Evolutionary conservation across 768 basidiomycete genomes (phyloP), one percentile per base, ranked within the genome.

Genomic region (Zangia roseola): DNA sequence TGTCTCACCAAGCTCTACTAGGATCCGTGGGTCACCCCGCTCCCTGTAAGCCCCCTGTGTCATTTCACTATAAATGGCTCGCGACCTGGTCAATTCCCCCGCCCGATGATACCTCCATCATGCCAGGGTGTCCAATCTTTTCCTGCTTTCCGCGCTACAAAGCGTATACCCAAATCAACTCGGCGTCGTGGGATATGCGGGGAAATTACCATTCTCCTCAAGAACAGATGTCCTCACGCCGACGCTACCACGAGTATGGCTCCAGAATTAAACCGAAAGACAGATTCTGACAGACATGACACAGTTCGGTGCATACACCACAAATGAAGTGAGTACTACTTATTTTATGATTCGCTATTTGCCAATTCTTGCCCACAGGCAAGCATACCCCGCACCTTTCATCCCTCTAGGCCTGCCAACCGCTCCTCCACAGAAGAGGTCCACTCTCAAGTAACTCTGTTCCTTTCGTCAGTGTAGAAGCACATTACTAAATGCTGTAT

Each of bases 71-170:
- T 69, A 68, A 63, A 69, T 55, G 44, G 20, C 26, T 38, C 31
- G 25, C 34, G 1, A 40, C 46, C 21, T 10, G 20, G 49, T 40
- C 10, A 19, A 21, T 40, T 39, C 17, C 52, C 35, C 38, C 10
- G 49, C 53, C 43, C 44, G 23, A 48, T 42, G 49, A 45, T 45
- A 43, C 50, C 52, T 41, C 33, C 53, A 28, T 30, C 52, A 68
- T 68, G 66, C 51, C 68, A 45, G 54, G 66, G 51, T 68, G 66
- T 50, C 63, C 68, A 17, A 14, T 59, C 37, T 47, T 69, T 25
- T 57, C 64, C 3, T 63, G 49, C 43, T 69, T 68, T 39, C 68
- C 66, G 10, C 68, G 63, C 55, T 65, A 68, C 5, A 69, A 58
- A 37, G 52, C 66, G 37, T 69, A 69, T 21, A 69, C 61, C 6